Evolutionary conservation across 768 basidiomycete species (phyloP).

Genomic region (Kwoniella bestiolae): DNA sequence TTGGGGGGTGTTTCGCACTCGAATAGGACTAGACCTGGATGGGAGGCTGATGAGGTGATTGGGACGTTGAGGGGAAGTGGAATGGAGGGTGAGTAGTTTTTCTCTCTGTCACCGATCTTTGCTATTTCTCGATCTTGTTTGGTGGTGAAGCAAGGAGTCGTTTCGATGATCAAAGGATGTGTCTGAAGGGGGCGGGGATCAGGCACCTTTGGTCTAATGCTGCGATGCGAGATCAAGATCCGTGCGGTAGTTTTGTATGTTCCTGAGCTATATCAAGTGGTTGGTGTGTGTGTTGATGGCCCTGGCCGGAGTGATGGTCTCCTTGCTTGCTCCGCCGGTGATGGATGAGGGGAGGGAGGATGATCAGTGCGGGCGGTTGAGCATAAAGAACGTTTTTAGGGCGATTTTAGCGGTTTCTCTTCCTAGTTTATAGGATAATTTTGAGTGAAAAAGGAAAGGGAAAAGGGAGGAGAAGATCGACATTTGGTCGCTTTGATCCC

Average conservation of each 20-base stretch:
- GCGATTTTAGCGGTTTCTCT: too few relatives aligned
- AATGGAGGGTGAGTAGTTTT: constrained; percentile 49
- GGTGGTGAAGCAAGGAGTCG: too few relatives aligned
- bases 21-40: constrained; percentile 45
- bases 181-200: not conserved
- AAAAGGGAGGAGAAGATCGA: not conserved
- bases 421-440: not conserved
- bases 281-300: not conserved
- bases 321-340: too few relatives aligned
- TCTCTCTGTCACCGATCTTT: not conserved
- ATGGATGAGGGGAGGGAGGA: too few relatives aligned
- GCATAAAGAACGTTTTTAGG: not conserved
- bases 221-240: not conserved
- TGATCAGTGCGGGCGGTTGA: not conserved
- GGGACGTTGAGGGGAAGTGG: constrained; percentile 45
- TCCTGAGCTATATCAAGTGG: constrained; percentile 2
- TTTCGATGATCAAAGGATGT: not conserved
- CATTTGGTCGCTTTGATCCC: not conserved
- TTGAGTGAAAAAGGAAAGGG: not conserved
- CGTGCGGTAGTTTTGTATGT: not conserved
- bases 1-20: constrained; percentile 23
- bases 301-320: not conserved
- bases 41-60: constrained; percentile 57
- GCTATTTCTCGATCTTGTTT: not conserved
- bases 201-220: not conserved